Evolutionary conservation across 306 rosid species (phyloP).

Genomic region (Prunus mira): DNA sequence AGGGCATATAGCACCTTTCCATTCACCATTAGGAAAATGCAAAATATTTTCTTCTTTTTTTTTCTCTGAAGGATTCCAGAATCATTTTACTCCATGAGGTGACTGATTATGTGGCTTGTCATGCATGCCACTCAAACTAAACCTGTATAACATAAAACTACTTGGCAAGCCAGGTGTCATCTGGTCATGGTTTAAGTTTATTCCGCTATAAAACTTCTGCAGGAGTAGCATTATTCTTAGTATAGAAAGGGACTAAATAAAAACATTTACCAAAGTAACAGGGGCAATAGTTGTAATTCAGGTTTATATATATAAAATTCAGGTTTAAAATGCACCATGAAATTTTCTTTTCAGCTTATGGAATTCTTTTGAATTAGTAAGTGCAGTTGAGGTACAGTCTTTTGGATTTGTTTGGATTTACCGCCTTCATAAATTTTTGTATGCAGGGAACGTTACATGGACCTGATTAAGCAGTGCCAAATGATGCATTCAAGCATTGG

Average conservation of each 20-base stretch:
- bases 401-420: conserved; percentile 18
- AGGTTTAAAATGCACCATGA: neutral
- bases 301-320: neutral
- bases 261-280: neutral
- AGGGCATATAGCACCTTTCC: neutral
- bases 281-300: neutral
- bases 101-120: neutral
- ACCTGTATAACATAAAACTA: neutral
- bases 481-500: conserved; percentile 88
- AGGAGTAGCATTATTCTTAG: neutral
- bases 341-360: neutral
- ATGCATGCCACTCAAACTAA: neutral
- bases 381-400: conserved; percentile 14
- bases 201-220: neutral
- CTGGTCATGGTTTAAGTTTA: neutral
- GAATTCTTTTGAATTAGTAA: conserved; percentile 15
- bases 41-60: neutral
- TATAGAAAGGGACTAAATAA: neutral
- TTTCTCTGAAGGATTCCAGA: neutral
- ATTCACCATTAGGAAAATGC: neutral
- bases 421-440: conserved; percentile 17
- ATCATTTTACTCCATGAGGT: neutral
- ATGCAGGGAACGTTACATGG: conserved; percentile 75
- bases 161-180: neutral
- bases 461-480: conserved; percentile 81